phyloP scores from a whole-genome alignment of 192 early-diverging fungal genomes.

The Backusella macrospora region DNA sequence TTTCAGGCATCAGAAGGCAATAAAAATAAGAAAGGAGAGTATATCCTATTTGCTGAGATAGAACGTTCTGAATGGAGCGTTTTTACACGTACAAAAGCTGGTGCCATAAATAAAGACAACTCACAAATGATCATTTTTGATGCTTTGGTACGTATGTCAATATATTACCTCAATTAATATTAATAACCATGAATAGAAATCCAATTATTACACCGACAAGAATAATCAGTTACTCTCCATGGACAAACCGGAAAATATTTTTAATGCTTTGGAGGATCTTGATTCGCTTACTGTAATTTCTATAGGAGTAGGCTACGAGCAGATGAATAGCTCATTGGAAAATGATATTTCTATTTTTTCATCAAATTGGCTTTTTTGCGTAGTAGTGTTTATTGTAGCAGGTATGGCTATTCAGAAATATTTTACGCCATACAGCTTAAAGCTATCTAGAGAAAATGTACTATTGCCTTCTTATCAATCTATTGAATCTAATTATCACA shows the following conservation, averaged over 20 bases:
- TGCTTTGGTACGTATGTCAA: constrained; percentile 6
- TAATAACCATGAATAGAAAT: neutral
- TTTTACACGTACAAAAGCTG: constrained; percentile 59
- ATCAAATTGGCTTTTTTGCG: neutral
- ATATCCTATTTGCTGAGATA: constrained; percentile 65
- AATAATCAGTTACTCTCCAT: neutral
- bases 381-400: neutral
- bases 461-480: neutral
- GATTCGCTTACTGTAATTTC: neutral
- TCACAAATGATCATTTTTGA: constrained; percentile 29
- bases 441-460: neutral
- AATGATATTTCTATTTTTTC: neutral
- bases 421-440: neutral
- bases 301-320: neutral
- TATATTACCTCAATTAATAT: neutral
- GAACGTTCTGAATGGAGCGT: constrained; percentile 61
- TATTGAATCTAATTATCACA: neutral
- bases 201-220: constrained; percentile 5
- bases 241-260: constrained; percentile 14
- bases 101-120: constrained; percentile 10
- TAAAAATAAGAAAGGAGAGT: neutral
- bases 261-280: neutral
- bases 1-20: neutral
- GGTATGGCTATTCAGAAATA: neutral
- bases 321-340: neutral